These are phyloP conservation scores for Mycena galericulata DNA, from an alignment of 768 basidiomycete genomes.

Conservation along the genomic window DNA sequence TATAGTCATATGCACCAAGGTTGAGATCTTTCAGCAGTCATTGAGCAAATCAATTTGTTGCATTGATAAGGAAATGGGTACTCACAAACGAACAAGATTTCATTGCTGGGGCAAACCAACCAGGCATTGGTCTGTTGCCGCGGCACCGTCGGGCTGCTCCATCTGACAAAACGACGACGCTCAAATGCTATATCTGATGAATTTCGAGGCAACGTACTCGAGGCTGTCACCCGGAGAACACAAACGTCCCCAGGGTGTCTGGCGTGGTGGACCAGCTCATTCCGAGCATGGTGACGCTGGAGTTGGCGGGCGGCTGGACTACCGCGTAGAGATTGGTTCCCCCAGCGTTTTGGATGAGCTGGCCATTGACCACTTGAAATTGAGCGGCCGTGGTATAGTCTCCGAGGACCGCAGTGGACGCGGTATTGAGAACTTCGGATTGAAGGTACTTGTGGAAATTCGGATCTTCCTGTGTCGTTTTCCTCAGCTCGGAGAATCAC, in stretches of 20 bases:
- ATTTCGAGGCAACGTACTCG: conserved; percentile 40
- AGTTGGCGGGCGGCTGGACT: conserved; percentile 60
- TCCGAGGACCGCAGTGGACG: conserved; percentile 64
- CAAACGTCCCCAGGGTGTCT: conserved; percentile 61
- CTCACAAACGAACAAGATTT: conserved; percentile 35
- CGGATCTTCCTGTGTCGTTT: conserved; percentile 56
- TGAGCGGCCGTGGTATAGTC: conserved; percentile 64
- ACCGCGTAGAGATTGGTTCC: conserved; percentile 61
- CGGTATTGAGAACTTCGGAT: conserved; percentile 57
- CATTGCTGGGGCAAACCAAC: conserved; percentile 60
- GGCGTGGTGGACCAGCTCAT: conserved; percentile 62
- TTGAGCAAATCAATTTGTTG: background rate
- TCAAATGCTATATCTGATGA: background rate
- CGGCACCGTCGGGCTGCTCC: conserved; percentile 62
- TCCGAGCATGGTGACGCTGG: conserved; percentile 60
- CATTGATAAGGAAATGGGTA: background rate
- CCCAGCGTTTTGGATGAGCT: conserved; percentile 63
- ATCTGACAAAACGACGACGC: conserved; percentile 35
- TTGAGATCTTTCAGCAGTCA: conserved; percentile 53
- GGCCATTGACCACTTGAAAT: conserved; percentile 66
- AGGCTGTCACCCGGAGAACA: conserved; percentile 70
- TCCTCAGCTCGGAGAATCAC: background rate
- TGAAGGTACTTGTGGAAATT: conserved; percentile 74
- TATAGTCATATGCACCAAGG: conserved; percentile 64
- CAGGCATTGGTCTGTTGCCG: conserved; percentile 67